Evolutionary conservation across 306 rosid genomes (phyloP).

Genomic region (Vigna hirtella): DNA sequence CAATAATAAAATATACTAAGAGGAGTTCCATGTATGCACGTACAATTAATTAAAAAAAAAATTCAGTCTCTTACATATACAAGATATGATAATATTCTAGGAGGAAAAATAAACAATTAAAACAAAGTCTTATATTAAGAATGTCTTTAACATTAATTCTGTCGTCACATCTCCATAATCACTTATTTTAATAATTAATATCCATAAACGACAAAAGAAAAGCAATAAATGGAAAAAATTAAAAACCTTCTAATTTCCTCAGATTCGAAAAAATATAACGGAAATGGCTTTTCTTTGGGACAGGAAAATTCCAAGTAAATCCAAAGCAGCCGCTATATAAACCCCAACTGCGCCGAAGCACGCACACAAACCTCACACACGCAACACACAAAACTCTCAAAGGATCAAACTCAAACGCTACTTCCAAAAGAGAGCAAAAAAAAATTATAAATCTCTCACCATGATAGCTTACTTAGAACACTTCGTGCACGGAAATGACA

Average conservation of each 20-base stretch:
- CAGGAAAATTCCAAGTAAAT: conserved; percentile 37
- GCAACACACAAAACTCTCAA: conserved; percentile 26
- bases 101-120: background rate
- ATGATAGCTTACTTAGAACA: conserved; percentile 90
- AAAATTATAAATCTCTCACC: background rate
- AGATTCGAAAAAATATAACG: conserved; percentile 15
- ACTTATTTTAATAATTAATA: background rate
- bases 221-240: background rate
- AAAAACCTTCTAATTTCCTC: background rate
- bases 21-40: conserved; percentile 4
- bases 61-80: too few species aligned
- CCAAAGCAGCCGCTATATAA: conserved; percentile 54
- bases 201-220: background rate
- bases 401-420: conserved; percentile 27
- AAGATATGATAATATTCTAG: background rate
- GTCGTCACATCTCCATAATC: background rate
- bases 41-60: background rate
- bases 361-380: conserved; percentile 13
- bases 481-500: conserved; percentile 71
- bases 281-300: conserved; percentile 6
- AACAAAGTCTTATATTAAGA: background rate
- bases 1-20: background rate
- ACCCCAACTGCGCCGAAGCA: conserved; percentile 32
- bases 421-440: background rate
- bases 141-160: background rate